Evolutionary conservation across 2,329 filamentous ascomycete species (phyloP).

Genomic region (Acephala macrosclerotiorum): DNA sequence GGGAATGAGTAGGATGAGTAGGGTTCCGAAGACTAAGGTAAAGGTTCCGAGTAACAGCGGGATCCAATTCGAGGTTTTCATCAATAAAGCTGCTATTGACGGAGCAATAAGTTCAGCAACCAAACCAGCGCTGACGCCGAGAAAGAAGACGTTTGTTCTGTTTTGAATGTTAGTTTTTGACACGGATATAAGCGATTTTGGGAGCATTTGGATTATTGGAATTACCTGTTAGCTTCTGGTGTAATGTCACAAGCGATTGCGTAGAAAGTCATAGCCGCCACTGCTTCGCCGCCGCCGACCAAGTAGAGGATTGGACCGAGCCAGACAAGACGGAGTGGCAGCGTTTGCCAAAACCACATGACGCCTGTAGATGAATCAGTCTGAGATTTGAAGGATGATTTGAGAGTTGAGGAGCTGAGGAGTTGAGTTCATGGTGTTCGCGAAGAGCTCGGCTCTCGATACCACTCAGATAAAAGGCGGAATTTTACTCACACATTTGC

Average conservation of each 20-base stretch:
- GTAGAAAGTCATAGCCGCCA: conserved; percentile 43
- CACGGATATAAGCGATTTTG: neutral
- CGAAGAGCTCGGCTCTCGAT: too few relatives aligned
- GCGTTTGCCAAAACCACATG: conserved; percentile 43
- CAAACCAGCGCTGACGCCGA: conserved; percentile 41
- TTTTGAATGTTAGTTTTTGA: neutral
- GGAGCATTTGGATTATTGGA: neutral
- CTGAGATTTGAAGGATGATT: too few relatives aligned
- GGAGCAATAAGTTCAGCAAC: conserved; percentile 48
- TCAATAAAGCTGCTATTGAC: conserved; percentile 46
- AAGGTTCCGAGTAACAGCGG: conserved; percentile 33
- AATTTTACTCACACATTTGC: too few relatives aligned
- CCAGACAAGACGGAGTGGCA: conserved; percentile 47
- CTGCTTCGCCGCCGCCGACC: conserved; percentile 48
- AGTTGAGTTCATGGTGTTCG: too few relatives aligned
- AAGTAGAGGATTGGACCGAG: conserved; percentile 43
- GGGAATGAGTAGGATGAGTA: conserved; percentile 40
- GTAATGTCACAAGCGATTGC: conserved; percentile 49
- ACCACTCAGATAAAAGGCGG: too few relatives aligned
- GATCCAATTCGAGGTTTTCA: conserved; percentile 43
- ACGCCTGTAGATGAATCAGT: too few relatives aligned
- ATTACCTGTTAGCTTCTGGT: conserved; percentile 47
- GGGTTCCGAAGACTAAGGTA: conserved; percentile 29
- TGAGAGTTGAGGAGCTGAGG: too few relatives aligned
- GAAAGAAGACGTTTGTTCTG: conserved; percentile 49